Evolutionary conservation across 495 filamentous ascomycete species (phyloP).

Genomic region (Evernia prunastri): DNA sequence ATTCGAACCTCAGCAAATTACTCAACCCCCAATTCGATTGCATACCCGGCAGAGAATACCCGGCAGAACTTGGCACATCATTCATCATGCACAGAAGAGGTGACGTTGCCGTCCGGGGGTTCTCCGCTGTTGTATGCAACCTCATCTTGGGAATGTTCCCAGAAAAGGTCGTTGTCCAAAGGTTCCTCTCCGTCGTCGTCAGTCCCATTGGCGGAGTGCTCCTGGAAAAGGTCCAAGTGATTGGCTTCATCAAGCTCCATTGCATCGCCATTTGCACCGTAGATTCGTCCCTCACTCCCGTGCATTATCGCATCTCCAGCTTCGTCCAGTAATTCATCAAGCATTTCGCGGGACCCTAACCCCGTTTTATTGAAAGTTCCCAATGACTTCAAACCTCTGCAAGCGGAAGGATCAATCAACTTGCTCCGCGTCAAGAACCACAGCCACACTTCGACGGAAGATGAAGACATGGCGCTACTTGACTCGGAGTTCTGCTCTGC

Average conservation of each 20-base stretch:
- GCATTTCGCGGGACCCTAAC: not conserved
- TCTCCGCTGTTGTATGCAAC: not conserved
- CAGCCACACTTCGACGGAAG: constrained; percentile 2
- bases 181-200: not conserved
- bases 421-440: constrained; percentile 10
- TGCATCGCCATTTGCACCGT: constrained; percentile 1
- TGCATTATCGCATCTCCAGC: not conserved
- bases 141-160: not conserved
- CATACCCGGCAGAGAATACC: no score
- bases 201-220: not conserved
- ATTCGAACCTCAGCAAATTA: not conserved
- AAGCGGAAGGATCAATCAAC: not conserved
- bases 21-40: not conserved
- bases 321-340: constrained; percentile 1
- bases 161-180: constrained; percentile 1
- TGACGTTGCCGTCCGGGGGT: not conserved
- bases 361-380: not conserved
- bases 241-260: constrained; percentile 2
- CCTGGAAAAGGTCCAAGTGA: not conserved
- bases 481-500: not conserved
- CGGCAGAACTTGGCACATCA: not conserved
- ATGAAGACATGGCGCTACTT: not conserved
- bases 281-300: not conserved
- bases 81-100: not conserved
- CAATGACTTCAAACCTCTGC: constrained; percentile 2